Base-by-base conservation (phyloP, 1,284 basidiomycete species). In the Coriolopsis trogii region DNA sequence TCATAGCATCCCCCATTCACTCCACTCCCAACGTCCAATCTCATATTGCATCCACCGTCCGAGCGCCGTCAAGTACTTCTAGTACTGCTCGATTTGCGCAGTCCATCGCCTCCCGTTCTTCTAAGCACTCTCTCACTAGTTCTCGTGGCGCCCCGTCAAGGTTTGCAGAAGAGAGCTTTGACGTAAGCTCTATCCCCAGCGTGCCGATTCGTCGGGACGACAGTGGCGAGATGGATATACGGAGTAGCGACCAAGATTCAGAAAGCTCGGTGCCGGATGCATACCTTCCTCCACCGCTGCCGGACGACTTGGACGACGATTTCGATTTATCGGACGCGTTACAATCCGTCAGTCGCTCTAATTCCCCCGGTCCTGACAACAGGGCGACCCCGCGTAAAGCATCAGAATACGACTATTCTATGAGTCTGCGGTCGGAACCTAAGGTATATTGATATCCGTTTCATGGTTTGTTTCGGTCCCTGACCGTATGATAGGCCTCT, bases 41-140 rank as follows among this genome's bases (percentile, higher is more conserved):
- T 5, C 74, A 80, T 48, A 71, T 71, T 10, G 75, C 67, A 21
- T 65, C 78, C 3, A 81, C 82, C 0, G 70, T 82, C 23, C 76
- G 79, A 36, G 70, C 78, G 0, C 73, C 78, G 26, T 78, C 80
- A 0, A 85, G 81, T 61, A 76, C 80, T 9, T 78, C 77, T 3
- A 88, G 86, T 60, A 79, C 85, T 2, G 75, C 79, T n/a, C 79
- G 87, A n/a, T 89, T 90, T 63, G 85, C 87, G 0, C 77, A 77
- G 44, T 89, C 89, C 1, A 77, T 89, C 49, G 78, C 78, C 36
- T 67, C 67, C 60, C 56, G 73, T 63, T 61, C 73, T 49, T 44
- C 73, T 68, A 49, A 73, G 68, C 65, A 67, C 13, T 64, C 63
- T 0, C 29, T 58, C n/a, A 57, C 56, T 0, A 46, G 36, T 6